These are phyloP conservation scores for Saccharata proteae DNA, from an alignment of 2,329 filamentous ascomycete genomes.

Conservation along the genomic window DNA sequence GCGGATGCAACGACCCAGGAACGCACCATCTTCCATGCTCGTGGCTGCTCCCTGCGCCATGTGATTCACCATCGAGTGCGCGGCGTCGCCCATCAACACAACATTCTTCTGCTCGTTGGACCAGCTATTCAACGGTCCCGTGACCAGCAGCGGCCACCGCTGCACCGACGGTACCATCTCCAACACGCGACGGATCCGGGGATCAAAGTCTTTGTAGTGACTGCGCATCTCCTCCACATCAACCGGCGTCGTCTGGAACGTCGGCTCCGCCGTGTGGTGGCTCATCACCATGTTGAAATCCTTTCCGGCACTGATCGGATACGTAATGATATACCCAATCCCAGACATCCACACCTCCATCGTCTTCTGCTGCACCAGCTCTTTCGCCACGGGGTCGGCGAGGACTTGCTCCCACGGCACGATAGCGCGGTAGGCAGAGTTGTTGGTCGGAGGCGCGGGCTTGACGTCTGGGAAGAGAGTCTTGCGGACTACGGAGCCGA, in stretches of 20 bases:
- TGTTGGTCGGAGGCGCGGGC: slow-evolving; percentile 27
- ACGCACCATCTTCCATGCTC: slow-evolving; percentile 33
- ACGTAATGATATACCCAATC: slow-evolving; percentile 32
- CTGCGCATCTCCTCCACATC: slow-evolving; percentile 31
- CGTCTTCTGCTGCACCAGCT: slow-evolving; percentile 26
- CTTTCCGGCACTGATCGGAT: slow-evolving; percentile 32
- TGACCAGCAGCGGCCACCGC: slow-evolving; percentile 34
- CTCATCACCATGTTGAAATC: slow-evolving; percentile 37
- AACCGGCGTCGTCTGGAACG: slow-evolving; percentile 24
- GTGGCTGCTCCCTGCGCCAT: slow-evolving; percentile 35
- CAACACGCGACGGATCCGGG: slow-evolving; percentile 29
- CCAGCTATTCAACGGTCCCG: slow-evolving; percentile 30
- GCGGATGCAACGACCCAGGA: slow-evolving; percentile 26
- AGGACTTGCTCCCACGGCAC: slow-evolving; percentile 32
- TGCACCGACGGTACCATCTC: slow-evolving; percentile 26
- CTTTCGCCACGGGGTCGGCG: slow-evolving; percentile 29
- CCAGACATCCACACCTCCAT: slow-evolving; percentile 36
- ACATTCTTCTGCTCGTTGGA: slow-evolving; percentile 30
- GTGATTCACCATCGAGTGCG: slow-evolving; percentile 31
- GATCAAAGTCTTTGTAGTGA: slow-evolving; percentile 34
- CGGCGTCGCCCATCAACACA: slow-evolving; percentile 33
- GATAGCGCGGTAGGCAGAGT: slow-evolving; percentile 35
- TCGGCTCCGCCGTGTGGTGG: slow-evolving; percentile 27
- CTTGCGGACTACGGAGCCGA: slow-evolving; percentile 28
- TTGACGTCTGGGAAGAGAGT: slow-evolving; percentile 28